Evolutionary conservation across 2,329 filamentous ascomycete species (phyloP).

Genomic region (Polytolypa hystricis): DNA sequence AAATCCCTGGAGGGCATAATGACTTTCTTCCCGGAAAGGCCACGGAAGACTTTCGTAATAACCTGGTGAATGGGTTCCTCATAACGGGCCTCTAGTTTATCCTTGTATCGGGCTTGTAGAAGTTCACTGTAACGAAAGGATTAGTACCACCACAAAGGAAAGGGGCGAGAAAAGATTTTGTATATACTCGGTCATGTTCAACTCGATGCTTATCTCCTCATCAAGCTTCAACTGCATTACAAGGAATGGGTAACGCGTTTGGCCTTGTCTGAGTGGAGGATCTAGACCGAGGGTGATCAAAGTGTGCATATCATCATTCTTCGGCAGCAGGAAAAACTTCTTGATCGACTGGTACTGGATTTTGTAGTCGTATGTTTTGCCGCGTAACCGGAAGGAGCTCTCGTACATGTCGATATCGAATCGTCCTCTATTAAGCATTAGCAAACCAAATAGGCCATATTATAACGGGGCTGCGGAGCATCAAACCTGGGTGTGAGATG

Average conservation of each 20-base stretch:
- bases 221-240: slow-evolving; percentile 99
- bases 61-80: slow-evolving; percentile 90
- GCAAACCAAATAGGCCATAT: slow-evolving; percentile 17
- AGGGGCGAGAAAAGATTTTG: background rate
- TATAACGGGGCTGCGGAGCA: too few species aligned
- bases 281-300: slow-evolving; percentile 92
- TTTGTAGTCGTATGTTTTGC: slow-evolving; percentile 99
- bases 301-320: slow-evolving; percentile 94
- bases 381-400: slow-evolving; percentile 86
- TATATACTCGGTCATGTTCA: slow-evolving; percentile 74
- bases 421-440: slow-evolving; percentile 74
- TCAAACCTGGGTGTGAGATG: slow-evolving; percentile 84
- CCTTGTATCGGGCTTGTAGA: slow-evolving; percentile 75
- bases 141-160: background rate
- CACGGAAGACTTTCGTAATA: slow-evolving; percentile 89
- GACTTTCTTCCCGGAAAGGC: slow-evolving; percentile 88
- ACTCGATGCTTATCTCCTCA: slow-evolving; percentile 89
- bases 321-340: slow-evolving; percentile 96
- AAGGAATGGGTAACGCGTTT: slow-evolving; percentile 94
- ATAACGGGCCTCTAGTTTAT: slow-evolving; percentile 78
- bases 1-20: slow-evolving; percentile 92
- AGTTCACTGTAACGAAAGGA: slow-evolving; percentile 43
- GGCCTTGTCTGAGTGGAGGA: slow-evolving; percentile 87
- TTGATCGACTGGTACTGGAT: slow-evolving; percentile 97
- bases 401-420: slow-evolving; percentile 99